Conservation (phyloP, 805 yeast genomes). For the Blastobotrys robertii region DNA sequence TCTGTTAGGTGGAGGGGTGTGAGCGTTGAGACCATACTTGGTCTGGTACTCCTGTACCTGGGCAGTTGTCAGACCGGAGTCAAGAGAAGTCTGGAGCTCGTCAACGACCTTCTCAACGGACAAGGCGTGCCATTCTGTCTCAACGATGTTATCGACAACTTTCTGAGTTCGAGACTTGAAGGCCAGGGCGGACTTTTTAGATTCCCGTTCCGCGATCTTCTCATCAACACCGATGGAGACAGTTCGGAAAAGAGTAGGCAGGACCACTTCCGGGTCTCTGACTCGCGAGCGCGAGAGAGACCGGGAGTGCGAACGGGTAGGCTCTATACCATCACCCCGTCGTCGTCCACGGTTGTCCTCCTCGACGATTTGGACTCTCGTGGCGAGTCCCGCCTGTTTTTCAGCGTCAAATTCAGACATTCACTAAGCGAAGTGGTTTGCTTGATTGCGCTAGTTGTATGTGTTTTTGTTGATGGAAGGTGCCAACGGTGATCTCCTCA, state of each 20-base stretch:
- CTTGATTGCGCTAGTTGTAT: no score
- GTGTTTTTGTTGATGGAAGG: no score
- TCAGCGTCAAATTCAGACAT: no score
- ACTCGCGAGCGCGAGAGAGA: background rate
- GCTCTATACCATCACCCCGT: background rate
- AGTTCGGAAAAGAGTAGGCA: slow-evolving; percentile 3
- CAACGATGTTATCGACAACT: background rate
- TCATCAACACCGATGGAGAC: slow-evolving; percentile 5
- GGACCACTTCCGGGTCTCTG: slow-evolving; percentile 2
- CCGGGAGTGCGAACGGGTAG: background rate
- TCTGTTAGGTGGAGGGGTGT: slow-evolving; percentile 14
- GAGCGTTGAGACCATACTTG: background rate
- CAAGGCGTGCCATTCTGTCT: slow-evolving; percentile 1
- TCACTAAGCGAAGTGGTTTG: no score
- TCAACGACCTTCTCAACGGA: background rate
- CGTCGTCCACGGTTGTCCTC: no score
- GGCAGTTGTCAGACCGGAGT: background rate
- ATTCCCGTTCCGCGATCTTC: background rate
- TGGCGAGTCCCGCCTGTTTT: no score
- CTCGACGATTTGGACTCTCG: no score
- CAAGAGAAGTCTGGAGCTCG: background rate
- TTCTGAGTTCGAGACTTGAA: background rate
- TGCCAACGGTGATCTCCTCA: no score
- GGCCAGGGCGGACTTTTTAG: background rate
- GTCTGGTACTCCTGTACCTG: background rate